These are phyloP conservation scores for Dioscorea alata DNA, from an alignment of 106 monocot genomes.

Conservation along the genomic window DNA sequence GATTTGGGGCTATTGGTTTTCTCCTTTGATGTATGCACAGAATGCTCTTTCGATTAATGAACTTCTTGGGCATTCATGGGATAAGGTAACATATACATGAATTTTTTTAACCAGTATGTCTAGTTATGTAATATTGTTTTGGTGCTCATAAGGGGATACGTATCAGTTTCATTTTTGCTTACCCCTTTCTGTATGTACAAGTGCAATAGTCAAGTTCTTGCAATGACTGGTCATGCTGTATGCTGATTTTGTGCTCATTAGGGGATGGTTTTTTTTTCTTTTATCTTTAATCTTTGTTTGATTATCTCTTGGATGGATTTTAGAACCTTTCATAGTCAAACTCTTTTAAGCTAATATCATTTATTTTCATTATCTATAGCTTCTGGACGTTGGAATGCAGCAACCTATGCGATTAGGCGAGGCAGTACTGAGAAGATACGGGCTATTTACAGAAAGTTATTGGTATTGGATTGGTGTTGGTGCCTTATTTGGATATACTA, in stretches of 20 bases:
- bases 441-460: conserved; percentile 58
- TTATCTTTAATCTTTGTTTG: no score
- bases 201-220: no score
- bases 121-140: not conserved
- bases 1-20: conserved; percentile 99
- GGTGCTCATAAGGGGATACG: no score
- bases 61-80: conserved; percentile 96
- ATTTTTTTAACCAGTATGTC: not conserved
- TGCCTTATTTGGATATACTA: conserved; percentile 80
- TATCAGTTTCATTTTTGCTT: no score
- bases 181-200: no score
- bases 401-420: conserved; percentile 47
- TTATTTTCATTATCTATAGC: not conserved
- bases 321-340: no score
- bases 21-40: conserved; percentile 99
- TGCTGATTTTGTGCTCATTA: no score
- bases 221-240: no score
- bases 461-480: conserved; percentile 96
- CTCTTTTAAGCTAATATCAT: no score
- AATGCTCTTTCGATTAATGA: conserved; percentile 96
- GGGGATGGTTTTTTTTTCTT: no score
- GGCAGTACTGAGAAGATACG: conserved; percentile 52
- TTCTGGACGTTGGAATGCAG: conserved; percentile 42
- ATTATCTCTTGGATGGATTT: no score
- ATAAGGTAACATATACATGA: conserved; percentile 50